These are phyloP conservation scores for Neurospora sp. DNA, from an alignment of 495 filamentous ascomycete species.

Conservation along the genomic window DNA sequence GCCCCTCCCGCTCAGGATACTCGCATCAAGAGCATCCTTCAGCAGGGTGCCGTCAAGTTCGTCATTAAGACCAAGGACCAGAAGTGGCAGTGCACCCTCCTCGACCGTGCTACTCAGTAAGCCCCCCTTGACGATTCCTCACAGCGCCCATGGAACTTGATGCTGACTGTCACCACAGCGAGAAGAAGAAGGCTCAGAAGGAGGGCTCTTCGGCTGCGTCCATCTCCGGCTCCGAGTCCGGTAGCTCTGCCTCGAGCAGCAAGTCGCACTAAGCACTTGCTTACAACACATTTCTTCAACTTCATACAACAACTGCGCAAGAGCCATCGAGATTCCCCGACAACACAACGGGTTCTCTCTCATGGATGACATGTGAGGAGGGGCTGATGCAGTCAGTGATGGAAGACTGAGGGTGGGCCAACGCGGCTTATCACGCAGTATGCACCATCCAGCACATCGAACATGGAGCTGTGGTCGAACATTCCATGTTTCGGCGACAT, in stretches of 20 bases:
- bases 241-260: constrained; percentile 16
- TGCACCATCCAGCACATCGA: background rate
- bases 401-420: background rate
- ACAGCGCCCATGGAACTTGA: background rate
- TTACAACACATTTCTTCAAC: background rate
- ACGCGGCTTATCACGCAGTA: background rate
- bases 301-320: background rate
- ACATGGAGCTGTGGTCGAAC: background rate
- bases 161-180: constrained; percentile 15
- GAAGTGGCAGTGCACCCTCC: constrained; percentile 31
- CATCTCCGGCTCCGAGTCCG: constrained; percentile 19
- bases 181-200: constrained; percentile 19
- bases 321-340: background rate
- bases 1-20: constrained; percentile 7
- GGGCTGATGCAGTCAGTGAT: background rate
- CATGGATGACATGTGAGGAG: background rate
- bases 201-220: constrained; percentile 15
- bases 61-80: constrained; percentile 29
- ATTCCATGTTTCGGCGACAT: background rate
- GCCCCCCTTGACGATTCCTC: background rate
- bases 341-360: background rate
- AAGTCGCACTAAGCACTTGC: constrained; percentile 14
- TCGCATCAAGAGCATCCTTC: constrained; percentile 23
- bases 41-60: constrained; percentile 30
- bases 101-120: constrained; percentile 35